Base-by-base conservation (phyloP, 2,329 filamentous ascomycete species). In the Fusarium mangiferae region DNA sequence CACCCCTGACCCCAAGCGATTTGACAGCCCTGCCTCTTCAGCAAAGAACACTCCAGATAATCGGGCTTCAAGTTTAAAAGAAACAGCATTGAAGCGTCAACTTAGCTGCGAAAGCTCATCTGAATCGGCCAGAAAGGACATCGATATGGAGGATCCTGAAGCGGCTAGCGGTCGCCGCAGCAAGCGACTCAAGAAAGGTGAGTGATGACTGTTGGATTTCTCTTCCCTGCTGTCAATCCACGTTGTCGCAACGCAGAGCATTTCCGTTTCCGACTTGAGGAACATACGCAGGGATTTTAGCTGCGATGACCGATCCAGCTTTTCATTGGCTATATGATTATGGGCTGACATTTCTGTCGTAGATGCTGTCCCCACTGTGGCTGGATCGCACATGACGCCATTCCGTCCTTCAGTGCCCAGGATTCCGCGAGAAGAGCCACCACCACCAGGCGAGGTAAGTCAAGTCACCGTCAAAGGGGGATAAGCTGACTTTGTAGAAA, bases 351-450 rank as follows among this genome's bases (percentile, higher is more conserved):
- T 68, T 68, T 66, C 63, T 41, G 30, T 66, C 69, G 54, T 72
- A 80, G 89, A 90, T 82, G 85, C 87, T 48, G 89, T 92, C 41
- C 94, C 96, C 48, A 98, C 94, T 39, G 94, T 99, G 75, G 95
- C 95, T 74, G 96, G 96, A 62, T 98, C 96, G 59, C 95, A 98
- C 84, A 98, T 98, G 95, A 96, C 94, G 70, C 90, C 96, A 78
- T 95, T 97, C 80, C 93, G 96, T 60, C 94, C 96, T 64, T 92
- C 93, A 33, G 91, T 92, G 22, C 94, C 92, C 24, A 89, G 90
- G 72, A 86, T 91, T 67, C 87, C 88, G 26, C 86, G 89, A 62
- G 89, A 90, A 64, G 88, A 90, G 64, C 73, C 81, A 30, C 76
- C 81, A 15, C 76, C 80, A n/a, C 78, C 84, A 13, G 85, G 84